Evolutionary conservation across 495 filamentous ascomycete genomes (phyloP).

Genomic region (Platismatia glauca): DNA sequence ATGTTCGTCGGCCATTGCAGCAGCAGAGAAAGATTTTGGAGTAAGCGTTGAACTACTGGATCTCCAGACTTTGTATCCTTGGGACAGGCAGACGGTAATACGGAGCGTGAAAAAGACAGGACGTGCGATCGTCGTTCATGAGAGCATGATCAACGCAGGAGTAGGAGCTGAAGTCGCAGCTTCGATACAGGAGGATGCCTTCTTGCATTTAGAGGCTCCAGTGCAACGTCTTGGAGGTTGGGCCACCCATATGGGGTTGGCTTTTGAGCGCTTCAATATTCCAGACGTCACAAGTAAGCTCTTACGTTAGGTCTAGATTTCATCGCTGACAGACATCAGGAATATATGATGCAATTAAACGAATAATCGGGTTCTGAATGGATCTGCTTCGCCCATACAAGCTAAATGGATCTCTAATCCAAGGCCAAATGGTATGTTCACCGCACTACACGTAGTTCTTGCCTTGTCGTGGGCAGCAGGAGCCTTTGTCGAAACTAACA

Average conservation of each 20-base stretch:
- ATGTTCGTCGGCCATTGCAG: constrained; percentile 69
- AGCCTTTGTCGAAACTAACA: background rate
- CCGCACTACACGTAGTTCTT: background rate
- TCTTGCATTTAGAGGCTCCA: constrained; percentile 83
- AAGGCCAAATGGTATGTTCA: background rate
- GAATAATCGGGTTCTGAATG: constrained; percentile 47
- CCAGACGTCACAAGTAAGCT: constrained; percentile 86
- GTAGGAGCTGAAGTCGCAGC: constrained; percentile 90
- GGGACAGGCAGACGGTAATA: constrained; percentile 80
- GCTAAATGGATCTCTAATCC: background rate
- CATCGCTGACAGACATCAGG: constrained; percentile 31
- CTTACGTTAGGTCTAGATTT: background rate
- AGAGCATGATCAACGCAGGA: constrained; percentile 91
- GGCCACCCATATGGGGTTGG: constrained; percentile 75
- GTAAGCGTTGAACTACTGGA: constrained; percentile 84
- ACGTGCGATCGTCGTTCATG: constrained; percentile 84
- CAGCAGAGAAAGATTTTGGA: constrained; percentile 72
- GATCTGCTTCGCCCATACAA: background rate
- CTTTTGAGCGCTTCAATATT: constrained; percentile 79
- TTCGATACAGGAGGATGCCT: constrained; percentile 82
- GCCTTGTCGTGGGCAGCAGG: background rate
- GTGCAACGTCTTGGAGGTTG: constrained; percentile 86
- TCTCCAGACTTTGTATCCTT: constrained; percentile 84
- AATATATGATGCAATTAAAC: constrained; percentile 58
- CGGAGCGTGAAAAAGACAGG: constrained; percentile 86